Evolutionary conservation across 805 yeast genomes (phyloP), one percentile per base, ranked within the genome.

Genomic region (Cyberlindnera maritima): DNA sequence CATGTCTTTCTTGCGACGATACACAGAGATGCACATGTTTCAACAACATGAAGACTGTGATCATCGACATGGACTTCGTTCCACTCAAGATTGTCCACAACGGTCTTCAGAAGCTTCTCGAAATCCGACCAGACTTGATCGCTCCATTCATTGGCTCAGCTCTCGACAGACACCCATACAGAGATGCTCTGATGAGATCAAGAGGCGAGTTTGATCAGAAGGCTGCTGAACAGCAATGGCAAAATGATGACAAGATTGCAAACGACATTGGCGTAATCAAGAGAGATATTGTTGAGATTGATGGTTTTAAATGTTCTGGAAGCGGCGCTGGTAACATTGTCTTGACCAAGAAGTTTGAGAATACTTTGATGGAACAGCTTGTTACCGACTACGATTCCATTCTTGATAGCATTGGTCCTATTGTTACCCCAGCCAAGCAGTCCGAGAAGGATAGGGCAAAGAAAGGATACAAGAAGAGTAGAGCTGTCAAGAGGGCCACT

Each of bases 151-250:
- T 34, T 19, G 44, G 44, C 6, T 41, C 44, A 3, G 6, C 26
- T 17, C 38, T 41, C 11, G 44, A 41, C 25, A 34, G 28, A 20
- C 34, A 35, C 26, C 44, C 44, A 18, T 41, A 34, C 25, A 23
- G 44, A 26, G 26, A 25, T 17, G 35, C 39, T 34, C 35, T 35
- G 26, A 4, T 41, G 26, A 23, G 18, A 6, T 5, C 21, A 7
- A 15, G 17, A 12, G 43, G 43, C 6, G 5, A 8, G 2, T 39
- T 29, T 12, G 18, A 15, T 5, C 8, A 18, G 17, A 18, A 39
- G 14, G 11, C 11, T 3, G n/a, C 28, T 17, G 18, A 14, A 13
- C 4, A 19, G 17, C 25, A 12, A 2, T 19, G 33, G 3, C 25
- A 20, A 19, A 9, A 17, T 25, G 34, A 41, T 15, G 37, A 35